Evolutionary conservation across 257 asterid species (phyloP).

Genomic region (Przewalskia tangutica): DNA sequence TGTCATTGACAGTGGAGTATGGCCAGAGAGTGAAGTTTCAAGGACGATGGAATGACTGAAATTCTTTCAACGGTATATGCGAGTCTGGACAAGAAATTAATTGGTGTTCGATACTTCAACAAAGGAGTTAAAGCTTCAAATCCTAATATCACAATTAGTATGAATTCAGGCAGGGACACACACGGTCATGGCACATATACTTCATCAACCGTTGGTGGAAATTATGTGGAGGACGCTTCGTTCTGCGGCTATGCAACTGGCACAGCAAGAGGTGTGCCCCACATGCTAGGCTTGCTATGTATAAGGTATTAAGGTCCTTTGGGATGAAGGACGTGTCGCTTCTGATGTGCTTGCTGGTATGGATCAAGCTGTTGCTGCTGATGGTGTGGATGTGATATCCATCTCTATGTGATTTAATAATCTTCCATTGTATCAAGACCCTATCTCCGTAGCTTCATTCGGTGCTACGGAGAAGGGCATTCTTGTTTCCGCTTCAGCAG

Average conservation of each 20-base stretch:
- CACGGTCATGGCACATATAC: conserved; percentile 44
- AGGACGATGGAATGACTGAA: conserved; percentile 34
- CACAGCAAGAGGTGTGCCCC: conserved; percentile 44
- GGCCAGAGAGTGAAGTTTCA: conserved; percentile 63
- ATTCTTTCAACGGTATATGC: conserved; percentile 37
- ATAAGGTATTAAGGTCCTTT: conserved; percentile 43
- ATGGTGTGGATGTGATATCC: conserved; percentile 46
- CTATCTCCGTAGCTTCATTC: conserved; percentile 46
- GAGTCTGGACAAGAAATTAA: conserved; percentile 32
- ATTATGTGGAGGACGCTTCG: conserved; percentile 25
- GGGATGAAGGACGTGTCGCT: conserved; percentile 34
- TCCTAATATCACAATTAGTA: conserved; percentile 22
- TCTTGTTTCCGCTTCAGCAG: conserved; percentile 54
- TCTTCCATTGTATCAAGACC: conserved; percentile 32
- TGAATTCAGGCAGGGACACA: conserved; percentile 42
- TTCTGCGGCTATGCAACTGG: conserved; percentile 45
- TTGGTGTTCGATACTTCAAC: conserved; percentile 45
- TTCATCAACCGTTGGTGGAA: conserved; percentile 44
- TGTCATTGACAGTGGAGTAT: conserved; percentile 39
- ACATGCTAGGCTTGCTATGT: conserved; percentile 37
- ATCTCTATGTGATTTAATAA: conserved; percentile 32
- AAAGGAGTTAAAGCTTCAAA: conserved; percentile 25
- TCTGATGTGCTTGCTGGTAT: conserved; percentile 53
- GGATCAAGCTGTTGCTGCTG: conserved; percentile 54
- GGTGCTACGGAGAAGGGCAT: conserved; percentile 57